Evolutionary conservation across 1,139 yeast genomes (phyloP).

Genomic region (Magnusiomyces tetraspermus): DNA sequence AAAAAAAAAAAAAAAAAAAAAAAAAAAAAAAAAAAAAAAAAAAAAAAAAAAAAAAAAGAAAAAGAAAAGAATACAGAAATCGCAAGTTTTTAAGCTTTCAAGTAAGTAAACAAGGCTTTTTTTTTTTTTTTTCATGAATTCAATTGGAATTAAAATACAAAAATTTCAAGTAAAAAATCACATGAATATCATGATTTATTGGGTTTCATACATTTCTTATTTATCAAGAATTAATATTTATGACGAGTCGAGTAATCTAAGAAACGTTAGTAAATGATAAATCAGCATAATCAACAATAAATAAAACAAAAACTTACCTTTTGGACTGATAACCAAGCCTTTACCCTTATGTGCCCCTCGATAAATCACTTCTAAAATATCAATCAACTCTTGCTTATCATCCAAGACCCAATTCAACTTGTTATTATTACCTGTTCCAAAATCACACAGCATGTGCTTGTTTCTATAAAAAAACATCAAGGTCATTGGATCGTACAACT

Average conservation of each 20-base stretch:
- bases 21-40: not conserved
- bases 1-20: not conserved
- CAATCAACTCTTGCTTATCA: slow-evolving; percentile 84
- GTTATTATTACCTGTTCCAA: slow-evolving; percentile 96
- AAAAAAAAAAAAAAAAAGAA: slow-evolving; percentile 1
- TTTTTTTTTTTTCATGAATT: not conserved
- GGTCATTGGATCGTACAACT: slow-evolving; percentile 80
- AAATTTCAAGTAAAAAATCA: not conserved
- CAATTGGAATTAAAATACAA: too few relatives aligned
- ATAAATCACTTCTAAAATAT: slow-evolving; percentile 79
- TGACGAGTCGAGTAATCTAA: slow-evolving; percentile 29
- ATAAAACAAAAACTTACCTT: slow-evolving; percentile 29
- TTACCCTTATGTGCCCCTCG: slow-evolving; percentile 90
- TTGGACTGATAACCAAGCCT: slow-evolving; percentile 83
- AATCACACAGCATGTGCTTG: slow-evolving; percentile 96
- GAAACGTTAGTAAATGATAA: not conserved
- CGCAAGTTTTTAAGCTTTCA: not conserved
- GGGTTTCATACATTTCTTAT: not conserved
- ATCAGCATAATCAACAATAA: not conserved
- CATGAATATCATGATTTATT: not conserved
- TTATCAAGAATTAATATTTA: slow-evolving; percentile 23
- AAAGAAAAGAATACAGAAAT: slow-evolving; percentile 1
- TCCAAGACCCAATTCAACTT: slow-evolving; percentile 73
- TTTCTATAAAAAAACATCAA: slow-evolving; percentile 89
- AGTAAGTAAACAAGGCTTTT: not conserved